These are phyloP conservation scores for Pichia manshurica DNA, from an alignment of 805 yeast genomes.

Conservation along the genomic window DNA sequence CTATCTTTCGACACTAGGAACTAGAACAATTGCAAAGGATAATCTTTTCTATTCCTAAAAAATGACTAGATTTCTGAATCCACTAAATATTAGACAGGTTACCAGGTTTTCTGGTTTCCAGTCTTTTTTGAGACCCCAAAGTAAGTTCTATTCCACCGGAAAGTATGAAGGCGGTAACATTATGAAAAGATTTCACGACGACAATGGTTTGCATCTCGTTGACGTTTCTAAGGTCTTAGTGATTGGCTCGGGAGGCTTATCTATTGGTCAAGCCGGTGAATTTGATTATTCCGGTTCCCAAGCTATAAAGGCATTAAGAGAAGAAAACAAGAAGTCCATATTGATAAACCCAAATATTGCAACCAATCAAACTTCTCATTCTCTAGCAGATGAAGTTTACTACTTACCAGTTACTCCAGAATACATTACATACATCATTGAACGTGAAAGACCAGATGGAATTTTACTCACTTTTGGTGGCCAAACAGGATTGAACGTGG, in stretches of 20 bases:
- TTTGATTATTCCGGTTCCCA: constrained; percentile 97
- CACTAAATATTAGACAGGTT: constrained; percentile 5
- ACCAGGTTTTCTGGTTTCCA: constrained; percentile 11
- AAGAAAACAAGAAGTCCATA: constrained; percentile 79
- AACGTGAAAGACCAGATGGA: constrained; percentile 95
- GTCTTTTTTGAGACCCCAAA: constrained; percentile 1
- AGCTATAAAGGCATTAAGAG: constrained; percentile 92
- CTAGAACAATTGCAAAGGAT: neutral
- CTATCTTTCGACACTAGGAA: no score
- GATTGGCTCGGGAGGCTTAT: constrained; percentile 95
- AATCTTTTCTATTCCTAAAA: neutral
- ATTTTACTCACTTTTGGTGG: constrained; percentile 96
- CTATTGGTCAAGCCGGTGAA: constrained; percentile 98
- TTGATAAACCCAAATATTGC: constrained; percentile 95
- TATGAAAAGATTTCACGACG: constrained; percentile 50
- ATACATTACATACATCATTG: constrained; percentile 89
- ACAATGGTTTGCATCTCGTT: constrained; percentile 60
- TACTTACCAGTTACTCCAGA: constrained; percentile 96
- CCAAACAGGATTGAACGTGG: constrained; percentile 94
- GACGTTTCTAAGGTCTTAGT: constrained; percentile 84
- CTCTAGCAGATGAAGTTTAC: constrained; percentile 91
- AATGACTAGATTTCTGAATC: constrained; percentile 5
- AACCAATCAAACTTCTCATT: constrained; percentile 92
- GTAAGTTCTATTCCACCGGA: constrained; percentile 17
- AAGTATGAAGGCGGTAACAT: constrained; percentile 61